Base-by-base conservation (phyloP, 257 asterid genomes). In the Solanum corneliomulleri region DNA sequence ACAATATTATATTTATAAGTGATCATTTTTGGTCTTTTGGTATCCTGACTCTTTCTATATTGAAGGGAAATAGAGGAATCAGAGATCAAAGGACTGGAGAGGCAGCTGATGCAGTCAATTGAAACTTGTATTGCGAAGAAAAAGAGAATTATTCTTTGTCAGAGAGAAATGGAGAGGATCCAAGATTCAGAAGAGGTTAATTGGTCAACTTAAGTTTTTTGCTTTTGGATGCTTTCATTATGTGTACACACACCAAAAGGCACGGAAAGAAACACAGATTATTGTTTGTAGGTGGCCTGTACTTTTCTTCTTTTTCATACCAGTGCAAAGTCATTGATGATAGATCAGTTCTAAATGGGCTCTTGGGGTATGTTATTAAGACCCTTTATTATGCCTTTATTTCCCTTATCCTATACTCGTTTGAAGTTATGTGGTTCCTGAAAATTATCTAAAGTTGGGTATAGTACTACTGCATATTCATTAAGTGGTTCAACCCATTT, bases 71-170 rank as follows among this genome's bases (percentile, higher is more conserved):
- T 97, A 87, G 99, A 95, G 88, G 99, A 97, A 92, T 89, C 94
- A 80, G 99, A 97, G 89, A 95, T 97, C 90, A 97, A 93, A 91
- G 94, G 93, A 52, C 90, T 96, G 86, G 99, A 97, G 89, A 94
- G 99, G 91, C 99, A 97, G 92, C 92, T 97, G 33, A 93, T 97
- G 95, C 99, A 97, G 91, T 97, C 98, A 85, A 93, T 97, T 42
- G 99, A 97, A 93, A 97, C 99, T 86, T 94, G 98, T 93, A 91
- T 92, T 88, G 89, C 94, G 78, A 97, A 96, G 98, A 97, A 97
- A 89, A 97, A 97, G 98, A 95, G 88, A 94, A 97, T 96, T 72
- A 93, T 96, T 90, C 97, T 97, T 68, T 87, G 91, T 89, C 97
- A 92, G 88, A 96, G 90, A 93, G 98, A 97, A 92, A 96, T 97